Conservation (phyloP, 495 filamentous ascomycete genomes). For the Neurospora hispaniola region DNA sequence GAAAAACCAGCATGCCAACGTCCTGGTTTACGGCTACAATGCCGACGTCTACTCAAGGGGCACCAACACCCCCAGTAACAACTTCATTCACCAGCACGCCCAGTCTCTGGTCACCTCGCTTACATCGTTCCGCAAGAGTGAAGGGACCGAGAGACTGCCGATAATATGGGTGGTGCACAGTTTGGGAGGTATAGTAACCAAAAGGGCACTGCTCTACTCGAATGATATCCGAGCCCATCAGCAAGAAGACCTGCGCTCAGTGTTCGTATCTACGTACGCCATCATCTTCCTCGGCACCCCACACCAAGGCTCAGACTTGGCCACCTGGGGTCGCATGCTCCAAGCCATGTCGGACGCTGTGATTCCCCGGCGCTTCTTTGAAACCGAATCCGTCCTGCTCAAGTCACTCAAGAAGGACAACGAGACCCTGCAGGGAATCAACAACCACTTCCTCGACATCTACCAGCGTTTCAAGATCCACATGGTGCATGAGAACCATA, state of each 20-base stretch:
- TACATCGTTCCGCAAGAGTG: conserved; percentile 41
- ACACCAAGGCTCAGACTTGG: conserved; percentile 66
- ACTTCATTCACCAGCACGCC: conserved; percentile 75
- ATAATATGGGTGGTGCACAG: conserved; percentile 84
- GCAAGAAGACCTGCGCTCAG: conserved; percentile 62
- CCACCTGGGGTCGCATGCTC: conserved; percentile 64
- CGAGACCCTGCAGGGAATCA: conserved; percentile 74
- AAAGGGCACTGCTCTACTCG: conserved; percentile 50
- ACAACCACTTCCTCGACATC: conserved; percentile 62
- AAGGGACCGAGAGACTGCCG: conserved; percentile 47
- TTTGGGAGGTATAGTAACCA: conserved; percentile 72
- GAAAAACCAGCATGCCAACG: conserved; percentile 50
- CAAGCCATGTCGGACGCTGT: conserved; percentile 63
- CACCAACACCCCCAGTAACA: conserved; percentile 42
- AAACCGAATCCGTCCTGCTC: conserved; percentile 58
- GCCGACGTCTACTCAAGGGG: conserved; percentile 54
- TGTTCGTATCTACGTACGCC: conserved; percentile 75
- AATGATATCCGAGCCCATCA: conserved; percentile 52
- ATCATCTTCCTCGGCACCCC: conserved; percentile 85
- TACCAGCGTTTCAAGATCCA: conserved; percentile 60
- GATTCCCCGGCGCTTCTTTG: conserved; percentile 58
- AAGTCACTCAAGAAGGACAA: conserved; percentile 65
- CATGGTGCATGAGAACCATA: conserved; percentile 57
- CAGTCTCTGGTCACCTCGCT: conserved; percentile 63
- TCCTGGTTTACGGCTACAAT: conserved; percentile 80